Evolutionary conservation across 139 green algal species (phyloP), one percentile per base, ranked within the genome.

Genomic region (Chlorella sp.): DNA sequence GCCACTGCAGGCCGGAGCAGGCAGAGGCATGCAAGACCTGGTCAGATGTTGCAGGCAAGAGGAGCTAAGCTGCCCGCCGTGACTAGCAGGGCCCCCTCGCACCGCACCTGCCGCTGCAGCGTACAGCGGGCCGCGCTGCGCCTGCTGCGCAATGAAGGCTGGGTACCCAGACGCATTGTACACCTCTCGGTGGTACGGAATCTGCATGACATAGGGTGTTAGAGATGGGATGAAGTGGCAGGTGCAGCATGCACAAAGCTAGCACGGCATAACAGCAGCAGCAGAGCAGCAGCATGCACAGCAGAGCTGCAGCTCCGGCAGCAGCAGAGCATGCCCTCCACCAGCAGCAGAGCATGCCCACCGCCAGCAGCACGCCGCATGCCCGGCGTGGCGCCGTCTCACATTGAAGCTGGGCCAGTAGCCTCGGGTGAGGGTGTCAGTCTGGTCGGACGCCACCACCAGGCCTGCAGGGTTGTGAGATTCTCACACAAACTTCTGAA

Each of bases 321-420:
- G 9, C 9, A 51, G 44, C 44, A 51, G 6, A 51, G 44, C 44
- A 51, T 51, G 44, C 44, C 44, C 44, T 51, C 7, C 7, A 51
- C 7, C 44, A 51, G 44, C 44, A 51, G 7, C 44, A 9, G 7
- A 9, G 44, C 44, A 51, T 51, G 44, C 44, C 6, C 44, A n/a
- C n/a, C n/a, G n/a, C 44, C 44, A 51, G 51, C 51, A 60, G 51
- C 51, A 60, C 12, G 51, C n/a, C n/a, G n/a, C 9, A 4, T 60
- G 51, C 44, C 44, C 3, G 13, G 12, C 51, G 51, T 2, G 2
- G 15, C 51, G 21, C 1, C 65, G 1, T 21, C 70, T 26, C 25
- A 95, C 84, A 60, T 95, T 96, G 90, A 94, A 95, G n/a, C 81
- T 91, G 7, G 93, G 90, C 85, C 87, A 96, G 88, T 96, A 95